Evolutionary conservation across 306 rosid species (phyloP).

Genomic region (Prunus mira): DNA sequence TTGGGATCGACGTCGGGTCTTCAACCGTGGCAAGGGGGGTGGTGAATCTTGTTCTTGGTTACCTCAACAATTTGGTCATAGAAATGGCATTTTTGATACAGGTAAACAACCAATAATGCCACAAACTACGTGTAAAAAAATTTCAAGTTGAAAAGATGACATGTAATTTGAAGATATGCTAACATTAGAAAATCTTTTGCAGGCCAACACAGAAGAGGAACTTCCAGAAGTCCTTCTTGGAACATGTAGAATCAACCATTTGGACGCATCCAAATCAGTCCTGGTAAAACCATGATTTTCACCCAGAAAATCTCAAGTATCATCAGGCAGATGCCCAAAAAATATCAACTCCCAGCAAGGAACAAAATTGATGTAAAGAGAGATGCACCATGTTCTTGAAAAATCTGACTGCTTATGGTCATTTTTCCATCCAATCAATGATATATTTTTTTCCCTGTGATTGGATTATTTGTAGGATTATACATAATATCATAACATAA

Average conservation of each 20-base stretch:
- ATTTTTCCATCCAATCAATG: constrained; percentile 10
- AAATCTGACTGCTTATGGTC: constrained; percentile 13
- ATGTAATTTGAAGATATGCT: neutral
- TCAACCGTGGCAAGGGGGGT: constrained; percentile 90
- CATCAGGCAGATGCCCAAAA: neutral
- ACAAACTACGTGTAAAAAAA: too few species aligned
- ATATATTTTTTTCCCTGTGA: neutral
- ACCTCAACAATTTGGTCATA: constrained; percentile 79
- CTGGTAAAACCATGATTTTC: constrained; percentile 25
- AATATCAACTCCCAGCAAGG: neutral
- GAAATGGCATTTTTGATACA: constrained; percentile 94
- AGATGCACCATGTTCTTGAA: constrained; percentile 10
- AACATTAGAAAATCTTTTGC: constrained; percentile 4
- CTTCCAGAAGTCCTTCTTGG: constrained; percentile 82
- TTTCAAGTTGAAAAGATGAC: neutral
- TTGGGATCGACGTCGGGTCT: constrained; percentile 68
- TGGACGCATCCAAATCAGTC: constrained; percentile 67
- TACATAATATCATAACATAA: neutral
- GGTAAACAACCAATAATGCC: constrained; percentile 31
- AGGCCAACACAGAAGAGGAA: constrained; percentile 82
- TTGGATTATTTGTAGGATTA: neutral
- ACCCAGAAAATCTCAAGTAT: neutral
- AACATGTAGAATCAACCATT: constrained; percentile 72
- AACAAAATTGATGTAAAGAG: neutral
- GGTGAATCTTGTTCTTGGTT: constrained; percentile 82